These are phyloP conservation scores for Pouteria glomerata DNA, from an alignment of 148 eudicot genomes.

Conservation along the genomic window DNA sequence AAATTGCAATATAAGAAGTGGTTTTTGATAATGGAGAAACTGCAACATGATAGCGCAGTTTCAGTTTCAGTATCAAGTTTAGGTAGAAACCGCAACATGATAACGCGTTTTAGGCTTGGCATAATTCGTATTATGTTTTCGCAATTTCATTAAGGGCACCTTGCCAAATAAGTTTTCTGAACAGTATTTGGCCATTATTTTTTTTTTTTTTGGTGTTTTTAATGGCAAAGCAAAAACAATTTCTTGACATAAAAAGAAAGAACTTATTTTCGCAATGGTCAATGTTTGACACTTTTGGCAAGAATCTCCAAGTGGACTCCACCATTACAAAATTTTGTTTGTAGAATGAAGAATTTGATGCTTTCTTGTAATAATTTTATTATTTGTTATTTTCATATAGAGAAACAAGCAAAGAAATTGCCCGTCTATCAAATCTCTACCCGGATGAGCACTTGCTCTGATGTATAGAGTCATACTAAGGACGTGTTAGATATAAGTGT, in stretches of 20 bases:
- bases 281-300: not conserved
- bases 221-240: not conserved
- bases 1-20: too few relatives aligned
- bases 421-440: not conserved
- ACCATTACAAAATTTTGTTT: not conserved
- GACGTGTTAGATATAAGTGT: not conserved
- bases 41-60: too few relatives aligned
- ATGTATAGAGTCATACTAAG: not conserved
- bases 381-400: not conserved
- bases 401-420: too few relatives aligned
- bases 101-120: too few relatives aligned
- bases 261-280: not conserved
- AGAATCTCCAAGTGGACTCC: not conserved
- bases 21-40: too few relatives aligned
- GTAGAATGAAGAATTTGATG: not conserved
- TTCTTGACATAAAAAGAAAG: not conserved
- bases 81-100: too few relatives aligned
- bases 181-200: too few relatives aligned
- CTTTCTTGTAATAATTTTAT: not conserved
- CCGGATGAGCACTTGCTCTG: not conserved
- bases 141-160: too few relatives aligned
- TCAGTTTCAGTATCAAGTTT: too few relatives aligned
- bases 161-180: too few relatives aligned
- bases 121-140: too few relatives aligned
- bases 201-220: too few relatives aligned